Evolutionary conservation across 805 yeast genomes (phyloP), one percentile per base, ranked within the genome.

Genomic region (Kregervanrija fluxuum): DNA sequence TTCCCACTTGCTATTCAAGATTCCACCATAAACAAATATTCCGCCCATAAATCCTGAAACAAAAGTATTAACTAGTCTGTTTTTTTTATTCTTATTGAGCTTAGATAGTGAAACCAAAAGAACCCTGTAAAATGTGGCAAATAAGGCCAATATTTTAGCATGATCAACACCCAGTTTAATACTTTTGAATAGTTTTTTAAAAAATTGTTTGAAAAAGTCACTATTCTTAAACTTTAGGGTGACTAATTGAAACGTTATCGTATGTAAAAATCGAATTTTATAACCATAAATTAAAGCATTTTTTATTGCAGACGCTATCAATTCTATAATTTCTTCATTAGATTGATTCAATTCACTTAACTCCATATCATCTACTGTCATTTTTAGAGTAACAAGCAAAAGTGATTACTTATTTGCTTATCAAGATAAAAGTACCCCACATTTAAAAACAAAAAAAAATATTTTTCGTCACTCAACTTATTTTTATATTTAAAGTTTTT

Each of bases 211-310:
- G 3, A 39, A 12, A 11, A 44, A 11, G 22, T 22, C n/a, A 30
- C 17, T 22, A 40, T 11, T 10, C 33, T 39, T 13, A 11, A 33
- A 1, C 14, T 42, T 36, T 37, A 50, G 12, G 4, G 59, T 51
- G 15, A 57, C 50, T 37, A 61, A 32, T 37, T 61, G 65, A 14
- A 55, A 48, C 3, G 66, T 53, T 4, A 60, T 41, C 2, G 61
- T 45, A 40, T 61, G 66, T 2, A 61, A 45, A 43, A 61, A 61
- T 32, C 66, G 45, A 13, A 61, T 54, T n/a, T 62, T 44, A 41
- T 61, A 61, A 4, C 66, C 66, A 42, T 59, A 61, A 15, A 61
- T 61, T 16, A 60, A 38, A 4, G 57, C 65, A 46, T 61, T 61
- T 36, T 60, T 57, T 10, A 67, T 52, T 80, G 82, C 17, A 22